Percentiles rank a stretch among this genome's conserved stretches.
Evolutionary conservation across 352 stramenopile genomes (phyloP).

Genomic region (Globisporangium orthogonon): DNA sequence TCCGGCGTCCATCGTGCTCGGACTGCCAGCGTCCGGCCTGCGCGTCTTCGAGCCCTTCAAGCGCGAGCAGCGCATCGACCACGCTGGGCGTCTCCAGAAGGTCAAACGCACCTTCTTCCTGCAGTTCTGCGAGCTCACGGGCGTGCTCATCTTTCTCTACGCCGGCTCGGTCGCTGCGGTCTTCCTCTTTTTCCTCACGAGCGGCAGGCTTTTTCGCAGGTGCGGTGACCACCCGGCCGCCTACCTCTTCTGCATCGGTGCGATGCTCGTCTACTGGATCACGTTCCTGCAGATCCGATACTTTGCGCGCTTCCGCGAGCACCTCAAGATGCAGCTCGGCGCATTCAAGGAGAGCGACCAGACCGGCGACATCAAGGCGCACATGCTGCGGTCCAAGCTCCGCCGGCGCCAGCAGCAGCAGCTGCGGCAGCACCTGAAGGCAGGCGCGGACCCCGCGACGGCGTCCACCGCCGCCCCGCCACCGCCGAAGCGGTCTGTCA

Average conservation of each 20-base stretch:
- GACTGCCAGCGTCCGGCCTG: conserved; percentile 54
- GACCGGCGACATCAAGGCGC: conserved; percentile 47
- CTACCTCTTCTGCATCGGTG: conserved; percentile 41
- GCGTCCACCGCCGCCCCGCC: conserved; percentile 1
- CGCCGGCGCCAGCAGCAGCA: conserved; percentile 19
- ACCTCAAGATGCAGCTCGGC: conserved; percentile 82
- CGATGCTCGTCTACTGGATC: conserved; percentile 47
- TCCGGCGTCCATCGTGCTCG: conserved; percentile 51
- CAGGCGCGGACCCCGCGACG: conserved; percentile 5
- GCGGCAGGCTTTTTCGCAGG: conserved; percentile 43
- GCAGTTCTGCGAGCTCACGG: conserved; percentile 69
- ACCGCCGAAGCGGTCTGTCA: conserved; percentile 18
- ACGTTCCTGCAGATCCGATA: conserved; percentile 53
- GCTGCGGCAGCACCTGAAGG: conserved; percentile 73
- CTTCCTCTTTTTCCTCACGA: conserved; percentile 27
- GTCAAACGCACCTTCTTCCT: conserved; percentile 76
- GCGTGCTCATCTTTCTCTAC: conserved; percentile 31
- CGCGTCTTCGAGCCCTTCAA: conserved; percentile 53
- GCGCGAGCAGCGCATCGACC: conserved; percentile 33
- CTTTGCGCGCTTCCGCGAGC: conserved; percentile 60
- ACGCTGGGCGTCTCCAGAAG: conserved; percentile 49
- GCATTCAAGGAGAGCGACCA: conserved; percentile 80
- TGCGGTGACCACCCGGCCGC: conserved; percentile 34
- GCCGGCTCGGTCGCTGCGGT: conserved; percentile 31
- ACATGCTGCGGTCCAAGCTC: conserved; percentile 26